phyloP scores from a whole-genome alignment of 2,329 filamentous ascomycete species.

The Hansfordia pulvinata region DNA sequence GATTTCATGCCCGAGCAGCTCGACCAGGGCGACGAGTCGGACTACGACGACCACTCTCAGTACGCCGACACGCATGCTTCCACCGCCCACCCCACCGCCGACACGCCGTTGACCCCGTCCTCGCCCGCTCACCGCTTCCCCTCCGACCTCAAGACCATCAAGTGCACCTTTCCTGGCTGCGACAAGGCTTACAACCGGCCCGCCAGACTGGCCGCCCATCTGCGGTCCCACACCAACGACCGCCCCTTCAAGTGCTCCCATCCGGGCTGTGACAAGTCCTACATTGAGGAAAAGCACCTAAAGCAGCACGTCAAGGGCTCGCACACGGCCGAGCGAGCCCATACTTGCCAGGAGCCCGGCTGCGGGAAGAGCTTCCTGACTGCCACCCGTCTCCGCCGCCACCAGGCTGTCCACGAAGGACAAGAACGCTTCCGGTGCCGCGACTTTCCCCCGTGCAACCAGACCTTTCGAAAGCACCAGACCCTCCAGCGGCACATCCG shows the following conservation, averaged over 20 bases:
- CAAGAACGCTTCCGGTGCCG: slow-evolving; percentile 64
- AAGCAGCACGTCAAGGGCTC: slow-evolving; percentile 74
- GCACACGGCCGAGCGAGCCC: slow-evolving; percentile 58
- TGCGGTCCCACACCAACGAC: slow-evolving; percentile 76
- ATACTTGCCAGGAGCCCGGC: slow-evolving; percentile 55
- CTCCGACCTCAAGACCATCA: slow-evolving; percentile 63
- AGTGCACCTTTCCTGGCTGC: slow-evolving; percentile 63
- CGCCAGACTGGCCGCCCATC: slow-evolving; percentile 63
- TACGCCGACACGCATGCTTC: slow-evolving; percentile 8
- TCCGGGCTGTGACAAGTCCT: slow-evolving; percentile 65
- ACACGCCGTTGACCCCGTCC: slow-evolving; percentile 34
- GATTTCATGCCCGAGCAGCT: too few species aligned
- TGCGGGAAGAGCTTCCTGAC: slow-evolving; percentile 78
- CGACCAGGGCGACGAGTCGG: too few species aligned
- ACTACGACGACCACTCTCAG: slow-evolving; percentile 8
- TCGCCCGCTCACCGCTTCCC: slow-evolving; percentile 43
- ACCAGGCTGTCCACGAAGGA: slow-evolving; percentile 66
- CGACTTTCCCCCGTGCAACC: slow-evolving; percentile 54
- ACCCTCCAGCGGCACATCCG: slow-evolving; percentile 75
- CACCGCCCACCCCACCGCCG: slow-evolving; percentile 7
- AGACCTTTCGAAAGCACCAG: slow-evolving; percentile 77
- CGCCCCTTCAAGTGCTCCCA: slow-evolving; percentile 64
- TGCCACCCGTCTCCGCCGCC: slow-evolving; percentile 61
- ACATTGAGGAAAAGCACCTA: slow-evolving; percentile 76
- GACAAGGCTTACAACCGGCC: slow-evolving; percentile 79